Conservation (phyloP, 257 asterid species). For the Striga asiatica region DNA sequence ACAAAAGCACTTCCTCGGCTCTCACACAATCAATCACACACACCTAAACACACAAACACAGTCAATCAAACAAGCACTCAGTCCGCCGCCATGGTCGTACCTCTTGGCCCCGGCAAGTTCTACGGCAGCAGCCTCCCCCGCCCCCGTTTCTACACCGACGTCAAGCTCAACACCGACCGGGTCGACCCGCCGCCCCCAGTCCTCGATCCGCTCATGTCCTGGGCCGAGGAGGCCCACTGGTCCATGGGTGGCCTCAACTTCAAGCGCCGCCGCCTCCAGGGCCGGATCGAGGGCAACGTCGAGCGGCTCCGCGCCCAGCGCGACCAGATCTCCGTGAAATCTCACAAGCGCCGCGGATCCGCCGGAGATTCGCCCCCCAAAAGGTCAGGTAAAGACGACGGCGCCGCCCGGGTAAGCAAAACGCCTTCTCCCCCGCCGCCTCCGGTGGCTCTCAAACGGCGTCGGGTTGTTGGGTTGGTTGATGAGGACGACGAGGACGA, state of each 20-base stretch:
- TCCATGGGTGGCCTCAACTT: conserved; percentile 82
- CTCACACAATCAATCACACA: not conserved
- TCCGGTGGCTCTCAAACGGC: conserved; percentile 57
- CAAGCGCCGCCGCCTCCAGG: conserved; percentile 82
- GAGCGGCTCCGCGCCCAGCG: conserved; percentile 49
- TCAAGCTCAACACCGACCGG: conserved; percentile 38
- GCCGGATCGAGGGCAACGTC: conserved; percentile 78
- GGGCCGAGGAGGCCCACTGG: conserved; percentile 97
- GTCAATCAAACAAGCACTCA: not conserved
- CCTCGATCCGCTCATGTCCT: conserved; percentile 50
- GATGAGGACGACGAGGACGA: conserved; percentile 32
- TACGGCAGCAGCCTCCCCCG: conserved; percentile 90
- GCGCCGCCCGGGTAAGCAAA: not conserved
- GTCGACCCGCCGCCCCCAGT: conserved; percentile 74
- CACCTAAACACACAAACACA: not conserved
- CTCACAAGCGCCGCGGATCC: conserved; percentile 16
- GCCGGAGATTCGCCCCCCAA: not conserved
- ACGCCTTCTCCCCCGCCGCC: conserved; percentile 56
- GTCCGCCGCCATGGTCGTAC: conserved; percentile 46
- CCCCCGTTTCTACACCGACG: conserved; percentile 63
- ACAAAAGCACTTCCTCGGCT: conserved; percentile 14
- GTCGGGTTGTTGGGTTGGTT: conserved; percentile 34
- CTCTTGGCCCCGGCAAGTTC: conserved; percentile 81
- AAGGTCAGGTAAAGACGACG: not conserved
- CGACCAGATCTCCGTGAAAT: conserved; percentile 17